Evolutionary conservation across 2,329 filamentous ascomycete species (phyloP), one percentile per base, ranked within the genome.

Genomic region (Epichloe sp.): DNA sequence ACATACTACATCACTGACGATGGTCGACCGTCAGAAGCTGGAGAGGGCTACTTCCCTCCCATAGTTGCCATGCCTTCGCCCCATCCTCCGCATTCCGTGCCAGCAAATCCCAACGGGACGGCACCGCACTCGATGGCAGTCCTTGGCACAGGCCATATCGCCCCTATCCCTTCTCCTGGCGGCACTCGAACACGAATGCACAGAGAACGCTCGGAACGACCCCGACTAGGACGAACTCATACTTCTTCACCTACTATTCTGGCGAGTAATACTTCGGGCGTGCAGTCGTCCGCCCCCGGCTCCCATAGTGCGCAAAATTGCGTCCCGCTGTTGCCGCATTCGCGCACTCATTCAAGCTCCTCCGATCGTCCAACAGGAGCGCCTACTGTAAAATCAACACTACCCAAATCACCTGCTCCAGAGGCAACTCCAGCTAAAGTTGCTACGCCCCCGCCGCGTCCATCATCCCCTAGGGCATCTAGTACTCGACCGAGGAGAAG

Each of bases 91-190:
- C 59, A 69, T 23, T 66, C 71, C 44, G 67, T 72, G 45, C 65
- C 61, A 53, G 62, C 60, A 14, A 65, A 57, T 53, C 65, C 61
- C 47, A 70, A 63, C 55, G 64, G 59, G 59, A 55, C 63, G 26
- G 56, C 62, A 4, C 60, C 64, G 26, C 81, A 83, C 54, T 85
- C 87, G 6, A 95, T 96, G 60, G 80, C 88, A 4, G 83, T 95
- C 17, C 68, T 96, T 31, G 82, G 77, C 48, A 90, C 87, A 1
- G 89, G 88, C 17, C 86, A 93, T 60, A 72, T 91, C 6, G 86
- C 90, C 6, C 74, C 82, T 19, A 72, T 96, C 44, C 88, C 90
- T 0, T 95, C 90, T 0, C 90, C 90, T 1, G 87, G 88, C n/a
- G 77, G 76, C 53, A 74, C 76, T 31, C 71, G 78, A 49, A 64